Percentiles rank a stretch among this genome's conserved stretches.
These are phyloP conservation scores for Plasmodium coatneyi DNA, from an alignment of 169 alveolate species.

Conservation along the genomic window DNA sequence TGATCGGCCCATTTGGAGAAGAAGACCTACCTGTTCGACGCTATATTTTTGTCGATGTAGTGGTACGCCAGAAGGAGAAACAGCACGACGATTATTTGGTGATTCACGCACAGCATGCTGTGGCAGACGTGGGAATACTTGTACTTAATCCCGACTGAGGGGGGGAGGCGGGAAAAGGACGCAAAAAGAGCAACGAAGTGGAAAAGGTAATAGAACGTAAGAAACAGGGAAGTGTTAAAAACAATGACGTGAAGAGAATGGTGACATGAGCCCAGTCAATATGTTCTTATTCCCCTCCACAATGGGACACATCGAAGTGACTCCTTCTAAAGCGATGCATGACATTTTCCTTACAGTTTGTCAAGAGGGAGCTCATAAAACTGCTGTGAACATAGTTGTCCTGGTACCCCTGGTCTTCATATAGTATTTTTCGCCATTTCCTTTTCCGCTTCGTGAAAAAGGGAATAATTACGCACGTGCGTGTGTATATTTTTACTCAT, in stretches of 20 bases:
- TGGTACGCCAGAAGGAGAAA: slow-evolving; percentile 50
- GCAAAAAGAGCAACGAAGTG: neutral
- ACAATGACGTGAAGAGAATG: neutral
- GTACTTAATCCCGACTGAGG: slow-evolving; percentile 45
- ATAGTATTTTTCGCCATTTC: slow-evolving; percentile 72
- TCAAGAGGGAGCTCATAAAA: slow-evolving; percentile 61
- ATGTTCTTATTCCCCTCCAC: neutral
- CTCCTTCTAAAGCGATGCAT: neutral
- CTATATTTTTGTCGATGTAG: slow-evolving; percentile 41
- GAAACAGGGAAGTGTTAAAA: neutral
- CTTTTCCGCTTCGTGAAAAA: slow-evolving; percentile 48
- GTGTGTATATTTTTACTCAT: neutral
- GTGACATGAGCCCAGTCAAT: neutral
- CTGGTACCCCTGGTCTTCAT: slow-evolving; percentile 62
- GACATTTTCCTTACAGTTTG: slow-evolving; percentile 37
- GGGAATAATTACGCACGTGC: slow-evolving; percentile 2
- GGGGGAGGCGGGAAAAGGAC: neutral
- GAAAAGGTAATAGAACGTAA: neutral
- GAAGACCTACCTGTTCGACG: slow-evolving; percentile 28
- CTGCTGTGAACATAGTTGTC: slow-evolving; percentile 71
- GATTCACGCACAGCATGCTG: slow-evolving; percentile 58
- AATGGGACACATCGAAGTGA: neutral
- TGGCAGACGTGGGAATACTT: slow-evolving; percentile 60
- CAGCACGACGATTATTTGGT: slow-evolving; percentile 53
- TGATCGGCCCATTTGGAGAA: neutral